Base-by-base conservation (phyloP, 768 basidiomycete species). In the Tylopilus sp. region DNA sequence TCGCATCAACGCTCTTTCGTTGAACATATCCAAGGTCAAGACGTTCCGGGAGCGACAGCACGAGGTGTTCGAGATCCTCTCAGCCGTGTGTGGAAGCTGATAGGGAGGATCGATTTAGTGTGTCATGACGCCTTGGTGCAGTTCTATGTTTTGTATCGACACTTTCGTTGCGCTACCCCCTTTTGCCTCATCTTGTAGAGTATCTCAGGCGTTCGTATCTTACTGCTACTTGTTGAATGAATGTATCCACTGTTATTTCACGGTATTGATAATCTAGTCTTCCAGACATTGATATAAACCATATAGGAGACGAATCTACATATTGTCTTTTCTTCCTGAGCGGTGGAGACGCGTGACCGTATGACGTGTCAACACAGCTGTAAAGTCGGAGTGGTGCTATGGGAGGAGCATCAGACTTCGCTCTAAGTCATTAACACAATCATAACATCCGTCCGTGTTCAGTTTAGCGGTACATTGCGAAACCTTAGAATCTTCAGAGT, bases 11-110 rank as follows among this genome's bases (percentile, higher is more conserved):
- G 79, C 77, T 21, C 75, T 93, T 13, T 85, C 86, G 55, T 62
- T 94, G 57, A 78, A 74, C 1, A 81, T 93, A 79, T 89, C 85
- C 44, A 76, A 74, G 63, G 69, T 94, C 50, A 77, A 74, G 53
- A 81, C 87, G 45, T 94, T 94, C 64, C 80, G 75, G 57, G 86
- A 89, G 59, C 67, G 88, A 44, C 86, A 90, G 69, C 77, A 74
- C 2, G 75, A 80, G 45, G 86, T 90, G 7, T 91, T 91, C 64
- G 80, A 78, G 65, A 81, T 90, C 28, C 50, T 65, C 2, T 65
- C 64, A 0, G 64, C 64, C 4, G 57, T 67, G 11, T 61, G 62
- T 9, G 64, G 62, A 14, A 48, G 46, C 12, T 66, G 52, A 53
- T 12, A 4, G 7, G 10, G 50, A 25, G 7, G 6, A 14, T 5